Conservation (phyloP, 2,329 filamentous ascomycete genomes). For the Talaromyces marneffei region DNA sequence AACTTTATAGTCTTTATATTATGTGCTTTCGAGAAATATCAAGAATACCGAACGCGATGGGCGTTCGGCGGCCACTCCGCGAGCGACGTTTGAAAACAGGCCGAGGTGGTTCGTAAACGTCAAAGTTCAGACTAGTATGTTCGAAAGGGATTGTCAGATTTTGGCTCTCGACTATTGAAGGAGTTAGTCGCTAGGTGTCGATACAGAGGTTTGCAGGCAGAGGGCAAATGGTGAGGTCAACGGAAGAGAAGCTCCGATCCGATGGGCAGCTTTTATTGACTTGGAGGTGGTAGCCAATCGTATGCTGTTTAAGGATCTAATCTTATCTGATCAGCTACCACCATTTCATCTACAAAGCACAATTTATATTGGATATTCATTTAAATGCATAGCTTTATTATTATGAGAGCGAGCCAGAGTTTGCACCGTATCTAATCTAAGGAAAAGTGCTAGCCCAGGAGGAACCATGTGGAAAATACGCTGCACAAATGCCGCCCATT, state of each 20-base stretch:
- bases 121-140: no score
- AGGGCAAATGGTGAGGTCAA: conserved; percentile 3
- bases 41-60: neutral
- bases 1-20: neutral
- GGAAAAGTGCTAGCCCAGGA: neutral
- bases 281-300: neutral
- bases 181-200: neutral
- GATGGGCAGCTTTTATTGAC: conserved; percentile 3
- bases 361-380: no score
- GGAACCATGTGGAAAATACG: neutral
- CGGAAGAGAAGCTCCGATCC: conserved; percentile 10
- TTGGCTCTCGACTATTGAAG: no score
- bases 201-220: neutral
- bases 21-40: neutral
- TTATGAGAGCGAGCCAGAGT: neutral
- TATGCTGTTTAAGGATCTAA: neutral
- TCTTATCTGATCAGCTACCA: conserved; percentile 10
- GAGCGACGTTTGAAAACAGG: no score
- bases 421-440: neutral
- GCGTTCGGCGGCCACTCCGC: neutral
- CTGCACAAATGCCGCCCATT: neutral
- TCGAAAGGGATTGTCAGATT: neutral
- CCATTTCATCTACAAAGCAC: neutral
- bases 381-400: no score
- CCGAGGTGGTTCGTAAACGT: neutral